Conservation (phyloP, 352 stramenopile species). For the Plasmopara muralis region DNA sequence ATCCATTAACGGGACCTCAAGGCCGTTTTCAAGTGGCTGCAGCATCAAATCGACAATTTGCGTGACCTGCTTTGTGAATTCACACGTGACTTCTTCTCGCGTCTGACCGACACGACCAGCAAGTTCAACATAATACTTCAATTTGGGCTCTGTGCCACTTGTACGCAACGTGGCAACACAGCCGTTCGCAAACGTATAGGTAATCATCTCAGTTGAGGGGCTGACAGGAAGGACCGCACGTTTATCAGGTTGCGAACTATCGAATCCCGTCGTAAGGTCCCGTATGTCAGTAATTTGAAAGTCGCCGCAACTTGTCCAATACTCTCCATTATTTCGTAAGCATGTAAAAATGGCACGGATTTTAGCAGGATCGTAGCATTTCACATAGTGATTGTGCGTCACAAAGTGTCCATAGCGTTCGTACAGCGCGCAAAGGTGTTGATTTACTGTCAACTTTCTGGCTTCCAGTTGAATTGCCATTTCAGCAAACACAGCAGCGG, state of each 20-base stretch:
- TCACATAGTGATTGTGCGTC: conserved; percentile 96
- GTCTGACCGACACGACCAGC: conserved; percentile 58
- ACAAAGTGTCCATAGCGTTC: conserved; percentile 95
- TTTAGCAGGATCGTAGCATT: conserved; percentile 88
- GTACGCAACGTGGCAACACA: conserved; percentile 95
- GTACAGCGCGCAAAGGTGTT: conserved; percentile 86
- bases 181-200: conserved; percentile 94
- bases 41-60: conserved; percentile 80
- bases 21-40: conserved; percentile 68
- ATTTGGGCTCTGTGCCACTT: conserved; percentile 98
- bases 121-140: conserved; percentile 99
- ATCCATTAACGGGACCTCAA: conserved; percentile 36
- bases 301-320: conserved; percentile 78
- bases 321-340: conserved; percentile 87
- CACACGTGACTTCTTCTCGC: conserved; percentile 46
- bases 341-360: conserved; percentile 87
- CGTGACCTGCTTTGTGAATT: conserved; percentile 57
- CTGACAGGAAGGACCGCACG: conserved; percentile 89
- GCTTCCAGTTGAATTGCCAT: conserved; percentile 74
- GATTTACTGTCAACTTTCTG: conserved; percentile 49
- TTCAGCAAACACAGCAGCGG: conserved; percentile 86
- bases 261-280: conserved; percentile 86
- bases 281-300: conserved; percentile 76
- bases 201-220: conserved; percentile 94
- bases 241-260: conserved; percentile 83